Evolutionary conservation across 768 basidiomycete species (phyloP).

Genomic region (Cystoderma amianthinum): DNA sequence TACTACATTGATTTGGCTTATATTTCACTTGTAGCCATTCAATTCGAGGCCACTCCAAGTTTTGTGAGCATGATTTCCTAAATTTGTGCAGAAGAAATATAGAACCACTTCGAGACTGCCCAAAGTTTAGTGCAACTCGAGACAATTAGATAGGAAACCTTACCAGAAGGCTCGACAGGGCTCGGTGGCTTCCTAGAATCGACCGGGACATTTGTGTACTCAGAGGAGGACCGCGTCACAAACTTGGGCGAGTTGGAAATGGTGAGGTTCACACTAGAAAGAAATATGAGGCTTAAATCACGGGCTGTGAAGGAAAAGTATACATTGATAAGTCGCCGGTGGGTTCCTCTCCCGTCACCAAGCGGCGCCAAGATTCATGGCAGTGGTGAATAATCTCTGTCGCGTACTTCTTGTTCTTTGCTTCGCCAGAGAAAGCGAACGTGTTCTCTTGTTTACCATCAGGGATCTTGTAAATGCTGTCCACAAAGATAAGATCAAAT

Average conservation of each 20-base stretch:
- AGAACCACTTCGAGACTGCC: conserved; percentile 88
- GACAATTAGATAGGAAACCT: no score
- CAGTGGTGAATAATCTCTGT: conserved; percentile 99
- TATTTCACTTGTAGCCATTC: no score
- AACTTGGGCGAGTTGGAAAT: conserved; percentile 69
- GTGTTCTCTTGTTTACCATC: conserved; percentile 96
- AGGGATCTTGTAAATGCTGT: conserved; percentile 92
- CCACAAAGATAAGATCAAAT: conserved; percentile 1
- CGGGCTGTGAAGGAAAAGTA: conserved; percentile 18
- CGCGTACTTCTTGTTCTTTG: conserved; percentile 99
- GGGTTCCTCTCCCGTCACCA: conserved; percentile 73
- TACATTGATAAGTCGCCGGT: conserved; percentile 86
- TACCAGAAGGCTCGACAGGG: conserved; percentile 87
- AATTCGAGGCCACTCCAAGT: no score
- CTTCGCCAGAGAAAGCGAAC: conserved; percentile 99
- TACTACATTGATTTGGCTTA: no score
- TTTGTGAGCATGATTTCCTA: no score
- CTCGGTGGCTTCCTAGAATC: conserved; percentile 83
- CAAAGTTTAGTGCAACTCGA: neutral
- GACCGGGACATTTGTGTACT: conserved; percentile 60
- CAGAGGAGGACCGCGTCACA: conserved; percentile 51
- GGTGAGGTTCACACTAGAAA: conserved; percentile 74
- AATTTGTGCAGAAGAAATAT: conserved; percentile 85
- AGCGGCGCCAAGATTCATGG: conserved; percentile 96
- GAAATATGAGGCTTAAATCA: conserved; percentile 4